Conservation (phyloP, 345 rosid species). For the Heritiera fomes region DNA sequence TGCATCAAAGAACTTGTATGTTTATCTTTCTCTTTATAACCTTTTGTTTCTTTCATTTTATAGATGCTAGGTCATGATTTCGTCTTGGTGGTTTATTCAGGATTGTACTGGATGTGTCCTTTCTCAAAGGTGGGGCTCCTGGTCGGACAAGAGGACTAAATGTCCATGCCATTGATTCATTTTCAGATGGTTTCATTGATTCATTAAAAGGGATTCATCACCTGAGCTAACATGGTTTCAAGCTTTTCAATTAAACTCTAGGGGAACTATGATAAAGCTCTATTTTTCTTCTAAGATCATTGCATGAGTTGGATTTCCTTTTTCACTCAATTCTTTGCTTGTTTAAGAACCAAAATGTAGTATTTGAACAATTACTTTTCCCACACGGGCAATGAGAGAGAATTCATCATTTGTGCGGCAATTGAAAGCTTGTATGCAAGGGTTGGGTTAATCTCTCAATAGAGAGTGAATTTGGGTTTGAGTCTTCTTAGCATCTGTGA, state of each 20-base stretch:
- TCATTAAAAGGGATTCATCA: slow-evolving; percentile 39
- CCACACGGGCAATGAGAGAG: slow-evolving; percentile 31
- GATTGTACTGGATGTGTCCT: slow-evolving; percentile 71
- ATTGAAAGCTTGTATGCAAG: neutral
- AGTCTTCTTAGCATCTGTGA: too few relatives aligned
- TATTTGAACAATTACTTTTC: slow-evolving; percentile 26
- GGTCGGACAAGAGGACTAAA: slow-evolving; percentile 86
- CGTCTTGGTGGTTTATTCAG: slow-evolving; percentile 35
- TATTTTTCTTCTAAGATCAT: slow-evolving; percentile 5
- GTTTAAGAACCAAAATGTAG: slow-evolving; percentile 20
- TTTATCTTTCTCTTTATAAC: neutral
- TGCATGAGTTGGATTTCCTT: slow-evolving; percentile 7
- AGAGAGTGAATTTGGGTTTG: too few relatives aligned
- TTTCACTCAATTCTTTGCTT: slow-evolving; percentile 30
- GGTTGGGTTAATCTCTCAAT: too few relatives aligned
- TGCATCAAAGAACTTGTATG: slow-evolving; percentile 59
- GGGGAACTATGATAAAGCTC: slow-evolving; percentile 2
- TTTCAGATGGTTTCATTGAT: slow-evolving; percentile 46
- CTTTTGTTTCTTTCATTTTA: neutral
- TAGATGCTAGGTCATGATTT: neutral
- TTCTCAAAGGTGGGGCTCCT: slow-evolving; percentile 83
- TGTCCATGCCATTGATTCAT: slow-evolving; percentile 45
- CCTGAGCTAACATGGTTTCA: slow-evolving; percentile 33
- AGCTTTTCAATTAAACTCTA: neutral
- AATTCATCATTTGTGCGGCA: slow-evolving; percentile 32